A percentile compares a stretch with the other conserved stretches of the same genome.
Conservation (phyloP, 2,329 filamentous ascomycete genomes). For the Talaromyces piceae region DNA sequence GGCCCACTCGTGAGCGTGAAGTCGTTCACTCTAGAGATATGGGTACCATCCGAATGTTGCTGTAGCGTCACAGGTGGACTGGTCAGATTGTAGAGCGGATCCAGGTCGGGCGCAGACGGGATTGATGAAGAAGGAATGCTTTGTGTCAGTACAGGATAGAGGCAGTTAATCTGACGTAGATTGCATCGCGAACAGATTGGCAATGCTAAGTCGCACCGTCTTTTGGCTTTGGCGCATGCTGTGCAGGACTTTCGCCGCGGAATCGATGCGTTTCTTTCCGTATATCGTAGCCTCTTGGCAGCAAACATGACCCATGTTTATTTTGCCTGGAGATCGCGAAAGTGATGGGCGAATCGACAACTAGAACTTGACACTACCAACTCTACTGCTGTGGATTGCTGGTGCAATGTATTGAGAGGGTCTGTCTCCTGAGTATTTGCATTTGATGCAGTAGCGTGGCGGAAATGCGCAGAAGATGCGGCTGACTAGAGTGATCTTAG, state of each 20-base stretch:
- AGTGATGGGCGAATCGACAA: too few species aligned
- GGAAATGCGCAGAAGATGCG: background rate
- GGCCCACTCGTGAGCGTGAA: background rate
- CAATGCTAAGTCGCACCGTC: constrained; percentile 47
- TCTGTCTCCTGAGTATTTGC: background rate
- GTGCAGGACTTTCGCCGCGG: constrained; percentile 48
- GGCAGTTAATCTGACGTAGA: constrained; percentile 42
- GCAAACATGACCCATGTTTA: constrained; percentile 3
- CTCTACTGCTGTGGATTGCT: too few species aligned
- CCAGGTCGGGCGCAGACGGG: constrained; percentile 8
- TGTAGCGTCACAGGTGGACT: background rate
- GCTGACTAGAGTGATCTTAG: background rate
- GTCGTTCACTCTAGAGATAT: background rate
- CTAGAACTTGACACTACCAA: too few species aligned
- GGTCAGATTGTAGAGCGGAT: background rate
- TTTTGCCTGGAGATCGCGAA: background rate
- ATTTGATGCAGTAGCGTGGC: background rate
- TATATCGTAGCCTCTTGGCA: constrained; percentile 3
- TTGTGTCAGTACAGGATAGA: constrained; percentile 32
- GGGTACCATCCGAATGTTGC: background rate
- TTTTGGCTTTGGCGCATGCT: constrained; percentile 51
- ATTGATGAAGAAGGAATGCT: constrained; percentile 8
- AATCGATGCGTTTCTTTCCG: constrained; percentile 40
- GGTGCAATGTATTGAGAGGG: background rate
- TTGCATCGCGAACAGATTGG: constrained; percentile 49